Percentiles rank a stretch among this genome's conserved stretches.
Conservation (phyloP, 2,329 filamentous ascomycete species). For the Amphichorda felina region DNA sequence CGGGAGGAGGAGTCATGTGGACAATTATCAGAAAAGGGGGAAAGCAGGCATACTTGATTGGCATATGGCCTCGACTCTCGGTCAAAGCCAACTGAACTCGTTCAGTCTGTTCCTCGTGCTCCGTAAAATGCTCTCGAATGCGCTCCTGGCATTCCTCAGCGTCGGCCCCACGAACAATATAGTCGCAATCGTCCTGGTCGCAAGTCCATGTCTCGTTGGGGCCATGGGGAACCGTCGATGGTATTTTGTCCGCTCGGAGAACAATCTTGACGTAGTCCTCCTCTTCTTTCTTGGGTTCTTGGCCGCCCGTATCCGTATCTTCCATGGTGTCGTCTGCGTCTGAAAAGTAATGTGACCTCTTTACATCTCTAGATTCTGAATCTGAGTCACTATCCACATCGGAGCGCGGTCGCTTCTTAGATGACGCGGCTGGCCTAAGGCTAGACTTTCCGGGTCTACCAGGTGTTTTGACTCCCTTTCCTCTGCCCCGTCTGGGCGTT, state of each 20-base stretch:
- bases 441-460: constrained; percentile 30
- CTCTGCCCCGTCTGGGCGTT: constrained; percentile 8
- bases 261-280: constrained; percentile 24
- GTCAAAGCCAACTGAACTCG: constrained; percentile 40
- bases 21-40: constrained; percentile 20
- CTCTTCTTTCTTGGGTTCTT: constrained; percentile 7
- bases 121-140: constrained; percentile 47
- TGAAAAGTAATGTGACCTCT: constrained; percentile 20
- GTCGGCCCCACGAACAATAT: constrained; percentile 51
- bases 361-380: constrained; percentile 18
- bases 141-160: constrained; percentile 37
- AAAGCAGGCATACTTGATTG: constrained; percentile 40
- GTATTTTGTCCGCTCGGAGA: constrained; percentile 36
- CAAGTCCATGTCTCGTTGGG: constrained; percentile 57
- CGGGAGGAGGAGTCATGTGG: constrained; percentile 6
- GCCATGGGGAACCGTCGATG: constrained; percentile 35
- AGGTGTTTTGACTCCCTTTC: constrained; percentile 16
- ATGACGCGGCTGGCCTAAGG: constrained; percentile 26
- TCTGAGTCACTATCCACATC: constrained; percentile 26
- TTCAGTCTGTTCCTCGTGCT: constrained; percentile 45
- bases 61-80: constrained; percentile 39
- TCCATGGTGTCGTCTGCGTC: constrained; percentile 19
- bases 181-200: constrained; percentile 49
- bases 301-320: constrained; percentile 10
- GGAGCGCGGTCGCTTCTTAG: constrained; percentile 31